A percentile compares a stretch with the other conserved stretches of the same genome.
phyloP scores from a whole-genome alignment of 805 yeast species.

The Ogataea pignaliae region DNA sequence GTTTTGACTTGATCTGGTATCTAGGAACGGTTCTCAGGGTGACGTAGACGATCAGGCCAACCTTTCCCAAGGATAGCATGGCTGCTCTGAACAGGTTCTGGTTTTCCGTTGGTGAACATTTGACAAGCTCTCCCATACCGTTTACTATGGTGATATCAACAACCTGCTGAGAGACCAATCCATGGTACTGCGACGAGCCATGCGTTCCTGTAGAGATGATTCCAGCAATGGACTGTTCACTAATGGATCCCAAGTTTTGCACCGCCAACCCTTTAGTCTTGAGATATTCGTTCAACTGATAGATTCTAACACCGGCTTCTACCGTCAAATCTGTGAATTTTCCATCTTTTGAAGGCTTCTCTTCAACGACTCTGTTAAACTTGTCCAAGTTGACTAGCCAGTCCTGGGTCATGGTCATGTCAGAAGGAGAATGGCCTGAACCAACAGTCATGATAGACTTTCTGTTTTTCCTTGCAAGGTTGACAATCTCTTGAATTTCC shows the following conservation, averaged over 20 bases:
- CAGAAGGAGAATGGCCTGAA: constrained; percentile 93
- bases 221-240: constrained; percentile 94
- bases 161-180: constrained; percentile 81
- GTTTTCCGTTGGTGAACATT: constrained; percentile 61
- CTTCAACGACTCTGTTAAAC: constrained; percentile 46
- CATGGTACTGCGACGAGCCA: constrained; percentile 92
- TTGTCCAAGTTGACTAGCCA: constrained; percentile 88
- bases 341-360: constrained; percentile 48
- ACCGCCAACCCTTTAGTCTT: constrained; percentile 66
- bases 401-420: constrained; percentile 78
- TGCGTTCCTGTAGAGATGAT: constrained; percentile 95
- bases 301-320: constrained; percentile 87
- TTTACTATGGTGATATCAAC: constrained; percentile 73
- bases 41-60: constrained; percentile 83
- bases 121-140: constrained; percentile 67
- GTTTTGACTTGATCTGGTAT: constrained; percentile 74
- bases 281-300: constrained; percentile 65
- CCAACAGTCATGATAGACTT: constrained; percentile 83
- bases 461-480: constrained; percentile 51
- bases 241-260: constrained; percentile 89
- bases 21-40: constrained; percentile 82
- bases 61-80: constrained; percentile 79
- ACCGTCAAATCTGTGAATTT: constrained; percentile 84
- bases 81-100: constrained; percentile 75
- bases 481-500: constrained; percentile 65